A percentile compares a stretch with the other conserved stretches of the same genome.
Conservation (phyloP, 179 eudicot genomes). For the Pouteria campechiana region DNA sequence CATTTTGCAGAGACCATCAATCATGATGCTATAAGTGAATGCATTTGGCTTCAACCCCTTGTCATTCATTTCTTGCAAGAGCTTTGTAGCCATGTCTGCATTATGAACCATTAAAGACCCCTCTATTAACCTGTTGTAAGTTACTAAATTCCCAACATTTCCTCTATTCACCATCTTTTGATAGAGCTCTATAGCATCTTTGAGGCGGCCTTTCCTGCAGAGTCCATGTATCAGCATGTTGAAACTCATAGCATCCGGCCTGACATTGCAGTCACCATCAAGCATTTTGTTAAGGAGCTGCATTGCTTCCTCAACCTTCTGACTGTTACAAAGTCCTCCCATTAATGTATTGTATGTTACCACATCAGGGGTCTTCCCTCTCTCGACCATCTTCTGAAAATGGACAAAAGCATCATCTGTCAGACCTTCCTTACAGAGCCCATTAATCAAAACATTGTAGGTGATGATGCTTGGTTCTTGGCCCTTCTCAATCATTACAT, state of each 20-base stretch:
- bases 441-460: conserved; percentile 44
- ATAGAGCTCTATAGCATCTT: conserved; percentile 37
- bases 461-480: conserved; percentile 32
- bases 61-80: conserved; percentile 39
- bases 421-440: conserved; percentile 48
- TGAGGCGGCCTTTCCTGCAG: conserved; percentile 39
- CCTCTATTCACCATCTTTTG: conserved; percentile 33
- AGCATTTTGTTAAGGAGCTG: conserved; percentile 29
- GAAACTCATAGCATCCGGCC: conserved; percentile 34
- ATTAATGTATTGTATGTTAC: conserved; percentile 39
- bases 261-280: conserved; percentile 17
- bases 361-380: conserved; percentile 39
- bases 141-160: conserved; percentile 13
- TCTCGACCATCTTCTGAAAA: conserved; percentile 49
- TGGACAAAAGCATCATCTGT: conserved; percentile 37
- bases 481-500: conserved; percentile 54
- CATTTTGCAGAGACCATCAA: conserved; percentile 63
- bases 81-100: conserved; percentile 28
- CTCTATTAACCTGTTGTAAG: conserved; percentile 37
- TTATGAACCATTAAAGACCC: conserved; percentile 41
- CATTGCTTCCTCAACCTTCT: conserved; percentile 51
- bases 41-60: conserved; percentile 23
- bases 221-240: conserved; percentile 51
- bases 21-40: conserved; percentile 29
- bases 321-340: conserved; percentile 43